Evolutionary conservation across 202 grass and related monocot species (phyloP).

Genomic region (Panicum virgatum): DNA sequence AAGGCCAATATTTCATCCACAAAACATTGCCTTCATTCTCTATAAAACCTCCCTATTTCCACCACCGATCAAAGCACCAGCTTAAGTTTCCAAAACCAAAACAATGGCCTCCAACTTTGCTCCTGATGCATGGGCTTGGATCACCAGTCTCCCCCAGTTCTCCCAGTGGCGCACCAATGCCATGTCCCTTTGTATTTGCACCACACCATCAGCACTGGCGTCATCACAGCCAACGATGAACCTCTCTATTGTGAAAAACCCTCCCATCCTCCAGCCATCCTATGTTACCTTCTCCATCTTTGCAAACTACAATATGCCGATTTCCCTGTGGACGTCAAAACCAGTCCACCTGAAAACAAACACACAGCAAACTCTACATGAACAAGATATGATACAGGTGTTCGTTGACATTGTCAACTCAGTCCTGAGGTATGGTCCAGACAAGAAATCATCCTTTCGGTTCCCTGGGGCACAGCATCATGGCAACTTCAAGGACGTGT

Average conservation of each 20-base stretch:
- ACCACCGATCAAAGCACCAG: neutral
- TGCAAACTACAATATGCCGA: conserved; percentile 57
- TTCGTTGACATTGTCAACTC: conserved; percentile 64
- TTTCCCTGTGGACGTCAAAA: conserved; percentile 85
- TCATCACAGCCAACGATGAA: conserved; percentile 56
- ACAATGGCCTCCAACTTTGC: conserved; percentile 61
- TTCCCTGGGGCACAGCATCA: conserved; percentile 41
- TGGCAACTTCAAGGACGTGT: conserved; percentile 62
- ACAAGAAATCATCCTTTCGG: conserved; percentile 55
- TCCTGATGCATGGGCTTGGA: conserved; percentile 73
- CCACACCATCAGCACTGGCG: conserved; percentile 22
- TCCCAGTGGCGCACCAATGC: conserved; percentile 61
- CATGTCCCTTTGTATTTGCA: conserved; percentile 69
- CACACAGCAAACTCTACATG: conserved; percentile 50
- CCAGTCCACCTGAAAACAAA: conserved; percentile 66
- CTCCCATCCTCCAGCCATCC: conserved; percentile 41
- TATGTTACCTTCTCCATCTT: conserved; percentile 74
- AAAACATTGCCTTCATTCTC: conserved; percentile 8
- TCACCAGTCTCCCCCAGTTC: conserved; percentile 70
- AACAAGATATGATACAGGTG: conserved; percentile 51
- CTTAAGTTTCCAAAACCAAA: conserved; percentile 32
- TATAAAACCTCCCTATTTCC: conserved; percentile 26
- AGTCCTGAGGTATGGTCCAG: conserved; percentile 67
- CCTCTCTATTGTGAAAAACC: conserved; percentile 55
- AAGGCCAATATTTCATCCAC: conserved; percentile 28